These are phyloP conservation scores for Phytophthora fragariaefolia DNA, from an alignment of 352 stramenopile genomes.

Conservation along the genomic window DNA sequence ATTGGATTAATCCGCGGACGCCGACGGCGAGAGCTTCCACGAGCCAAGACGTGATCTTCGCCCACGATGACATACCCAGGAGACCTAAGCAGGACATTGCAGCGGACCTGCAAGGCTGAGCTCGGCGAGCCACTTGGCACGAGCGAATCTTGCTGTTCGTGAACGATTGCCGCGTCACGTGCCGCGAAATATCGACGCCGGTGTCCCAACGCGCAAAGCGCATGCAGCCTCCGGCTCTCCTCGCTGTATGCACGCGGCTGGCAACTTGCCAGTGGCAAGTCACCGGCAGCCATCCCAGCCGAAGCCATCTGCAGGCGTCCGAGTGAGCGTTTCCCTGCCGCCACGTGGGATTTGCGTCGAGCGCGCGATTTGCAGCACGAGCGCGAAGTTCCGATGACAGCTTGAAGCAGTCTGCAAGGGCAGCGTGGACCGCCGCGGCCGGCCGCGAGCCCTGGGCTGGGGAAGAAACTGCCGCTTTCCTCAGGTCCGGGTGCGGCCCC, in stretches of 20 bases:
- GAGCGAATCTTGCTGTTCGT: slow-evolving; percentile 1
- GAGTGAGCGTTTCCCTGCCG: slow-evolving; percentile 15
- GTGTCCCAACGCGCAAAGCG: slow-evolving; percentile 13
- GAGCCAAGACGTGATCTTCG: too few relatives aligned
- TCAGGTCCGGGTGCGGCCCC: slow-evolving; percentile 8
- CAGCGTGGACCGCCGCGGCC: not conserved
- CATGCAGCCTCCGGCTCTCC: slow-evolving; percentile 23
- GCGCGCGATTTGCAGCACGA: slow-evolving; percentile 31
- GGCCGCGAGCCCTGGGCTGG: not conserved
- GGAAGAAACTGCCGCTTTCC: slow-evolving; percentile 17
- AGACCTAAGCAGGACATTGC: not conserved
- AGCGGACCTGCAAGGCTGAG: not conserved
- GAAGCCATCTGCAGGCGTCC: slow-evolving; percentile 10
- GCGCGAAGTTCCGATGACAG: slow-evolving; percentile 4
- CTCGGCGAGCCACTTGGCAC: not conserved
- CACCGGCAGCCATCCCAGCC: too few relatives aligned
- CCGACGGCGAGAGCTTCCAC: not conserved
- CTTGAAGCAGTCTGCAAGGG: slow-evolving; percentile 1
- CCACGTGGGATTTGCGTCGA: slow-evolving; percentile 24
- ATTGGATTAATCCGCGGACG: slow-evolving; percentile 15
- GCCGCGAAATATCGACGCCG: slow-evolving; percentile 12
- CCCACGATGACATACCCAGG: not conserved
- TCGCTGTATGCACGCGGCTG: slow-evolving; percentile 10
- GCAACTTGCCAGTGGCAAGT: not conserved
- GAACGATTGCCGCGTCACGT: slow-evolving; percentile 5